These are phyloP conservation scores for Xylaria sp. DNA, from an alignment of 495 filamentous ascomycete genomes.

Conservation along the genomic window DNA sequence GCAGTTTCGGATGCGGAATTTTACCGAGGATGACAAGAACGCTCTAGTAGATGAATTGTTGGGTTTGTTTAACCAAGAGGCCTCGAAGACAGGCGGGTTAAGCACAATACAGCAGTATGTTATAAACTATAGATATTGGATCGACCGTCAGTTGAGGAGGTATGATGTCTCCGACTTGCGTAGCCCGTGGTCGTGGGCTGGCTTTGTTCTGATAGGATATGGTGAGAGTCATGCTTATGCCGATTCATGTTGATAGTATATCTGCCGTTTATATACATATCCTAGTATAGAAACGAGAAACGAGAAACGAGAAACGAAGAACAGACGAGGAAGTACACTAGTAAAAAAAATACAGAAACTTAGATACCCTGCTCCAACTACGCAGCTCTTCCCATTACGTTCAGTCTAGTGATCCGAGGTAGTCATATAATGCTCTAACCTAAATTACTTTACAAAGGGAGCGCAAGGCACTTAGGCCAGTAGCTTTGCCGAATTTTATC, in stretches of 20 bases:
- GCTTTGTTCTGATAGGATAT: slow-evolving; percentile 22
- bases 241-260: not conserved
- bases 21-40: slow-evolving; percentile 18
- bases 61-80: slow-evolving; percentile 11
- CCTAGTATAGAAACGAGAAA: not conserved
- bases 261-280: not conserved
- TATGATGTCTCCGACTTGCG: slow-evolving; percentile 16
- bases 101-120: slow-evolving; percentile 16
- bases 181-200: slow-evolving; percentile 20
- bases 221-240: slow-evolving; percentile 16
- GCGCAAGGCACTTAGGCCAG: not conserved
- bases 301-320: not conserved
- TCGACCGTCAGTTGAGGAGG: slow-evolving; percentile 19
- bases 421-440: not conserved
- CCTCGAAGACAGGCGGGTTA: not conserved
- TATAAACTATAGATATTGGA: slow-evolving; percentile 21
- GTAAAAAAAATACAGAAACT: not conserved
- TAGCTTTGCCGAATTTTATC: no score
- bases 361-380: not conserved
- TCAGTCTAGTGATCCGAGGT: not conserved
- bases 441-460: not conserved
- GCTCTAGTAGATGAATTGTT: not conserved
- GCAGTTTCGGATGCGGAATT: slow-evolving; percentile 16
- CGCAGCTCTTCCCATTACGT: not conserved
- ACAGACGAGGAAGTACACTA: not conserved